Evolutionary conservation across 2,329 filamentous ascomycete genomes (phyloP), one percentile per base, ranked within the genome.

Genomic region (Talaromyces sp.): DNA sequence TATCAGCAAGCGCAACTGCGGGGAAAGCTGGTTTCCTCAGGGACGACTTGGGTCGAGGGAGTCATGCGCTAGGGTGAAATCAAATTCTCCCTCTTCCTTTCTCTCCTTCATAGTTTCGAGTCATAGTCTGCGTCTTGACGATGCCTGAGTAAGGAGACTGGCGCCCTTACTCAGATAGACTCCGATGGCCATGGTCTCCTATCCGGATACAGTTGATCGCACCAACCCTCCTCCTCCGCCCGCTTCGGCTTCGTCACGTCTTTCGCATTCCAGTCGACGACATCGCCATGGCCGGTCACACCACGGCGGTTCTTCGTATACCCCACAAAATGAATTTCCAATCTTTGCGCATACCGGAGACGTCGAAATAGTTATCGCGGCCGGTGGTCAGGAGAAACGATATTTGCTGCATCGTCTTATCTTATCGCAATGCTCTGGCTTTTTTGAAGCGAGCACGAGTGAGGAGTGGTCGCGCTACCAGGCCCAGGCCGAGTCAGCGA

Each of bases 401-500:
- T 98, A 97, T 74, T 82, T 97, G 54, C 83, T 98, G 62, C 93
- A 98, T 78, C 84, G 88, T 64, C 84, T 97, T 71, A 96, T 93
- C 44, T 80, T 98, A 68, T 88, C 90, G 35, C 90, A 96, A 76
- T 96, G 90, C 71, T 96, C 92, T 5, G 92, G 92, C 16, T 97
- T 96, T 80, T 98, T 98, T 73, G 91, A 96, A 76, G 89, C 90
- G 25, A 75, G 73, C 60, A 92, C 88, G 50, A 92, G 87, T 70
- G 87, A 88, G 63, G 88, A 93, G 73, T 96, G 91, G 91, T 86
- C 87, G 60, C 74, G 73, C 39, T 67, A 64, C 33, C 76, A 77
- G 35, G 66, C 66, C 46, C 66, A 68, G 40, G 69, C 71, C 11
- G 67, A 67, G 28, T 52, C 60, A 25, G 70, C 74, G 60, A 69